Percentiles rank a stretch among this genome's conserved stretches.
These are phyloP conservation scores for Lipomyces yamanashiensis DNA, from an alignment of 805 yeast genomes.

Conservation along the genomic window DNA sequence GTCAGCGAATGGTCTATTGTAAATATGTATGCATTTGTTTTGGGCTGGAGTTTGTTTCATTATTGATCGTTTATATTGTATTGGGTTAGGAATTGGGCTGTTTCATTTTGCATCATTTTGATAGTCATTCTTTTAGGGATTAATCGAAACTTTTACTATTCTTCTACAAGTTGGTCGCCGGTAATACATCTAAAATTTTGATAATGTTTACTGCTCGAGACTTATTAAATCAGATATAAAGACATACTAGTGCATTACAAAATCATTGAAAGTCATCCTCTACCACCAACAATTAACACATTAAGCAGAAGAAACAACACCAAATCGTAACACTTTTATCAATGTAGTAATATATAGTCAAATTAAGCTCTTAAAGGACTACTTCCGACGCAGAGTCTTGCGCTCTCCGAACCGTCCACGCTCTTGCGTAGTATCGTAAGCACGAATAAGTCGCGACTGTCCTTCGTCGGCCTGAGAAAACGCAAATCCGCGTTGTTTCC, in stretches of 20 bases:
- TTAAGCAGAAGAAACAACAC: too few species aligned
- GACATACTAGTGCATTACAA: too few species aligned
- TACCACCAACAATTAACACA: too few species aligned
- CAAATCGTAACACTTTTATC: not conserved
- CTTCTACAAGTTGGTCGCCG: too few species aligned
- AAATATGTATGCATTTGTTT: not conserved
- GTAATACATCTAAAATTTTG: too few species aligned
- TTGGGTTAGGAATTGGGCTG: not conserved
- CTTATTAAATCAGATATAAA: too few species aligned
- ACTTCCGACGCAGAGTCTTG: conserved; percentile 38
- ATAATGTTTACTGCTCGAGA: too few species aligned
- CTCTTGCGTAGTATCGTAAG: conserved; percentile 90
- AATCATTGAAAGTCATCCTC: too few species aligned
- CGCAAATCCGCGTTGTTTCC: conserved; percentile 98
- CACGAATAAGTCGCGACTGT: conserved; percentile 86
- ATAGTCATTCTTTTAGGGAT: too few species aligned
- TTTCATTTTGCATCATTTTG: not conserved
- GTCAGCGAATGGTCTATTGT: not conserved
- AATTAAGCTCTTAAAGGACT: not conserved
- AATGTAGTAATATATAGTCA: not conserved
- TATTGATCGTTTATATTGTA: not conserved
- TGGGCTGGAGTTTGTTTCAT: not conserved
- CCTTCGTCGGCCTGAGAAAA: conserved; percentile 96
- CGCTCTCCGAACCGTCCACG: conserved; percentile 75
- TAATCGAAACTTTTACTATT: too few species aligned